Conservation (phyloP, 805 yeast species). For the Ogataea wickerhamii region DNA sequence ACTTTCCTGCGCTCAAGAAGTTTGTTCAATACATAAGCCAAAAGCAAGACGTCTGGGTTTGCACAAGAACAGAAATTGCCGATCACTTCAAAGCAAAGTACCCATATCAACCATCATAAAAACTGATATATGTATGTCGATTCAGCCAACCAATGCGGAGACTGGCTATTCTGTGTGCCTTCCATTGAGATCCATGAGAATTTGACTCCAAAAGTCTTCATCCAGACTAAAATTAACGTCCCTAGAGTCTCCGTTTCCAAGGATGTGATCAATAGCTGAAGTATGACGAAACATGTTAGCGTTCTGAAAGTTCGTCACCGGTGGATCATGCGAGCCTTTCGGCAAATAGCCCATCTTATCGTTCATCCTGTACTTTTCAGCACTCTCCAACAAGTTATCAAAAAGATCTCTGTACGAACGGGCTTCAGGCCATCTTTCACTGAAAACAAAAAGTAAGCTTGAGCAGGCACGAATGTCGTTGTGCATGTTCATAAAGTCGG, state of each 20-base stretch:
- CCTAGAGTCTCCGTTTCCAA: not conserved
- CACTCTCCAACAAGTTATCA: slow-evolving; percentile 23
- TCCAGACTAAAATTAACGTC: slow-evolving; percentile 13
- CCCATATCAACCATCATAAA: slow-evolving; percentile 14
- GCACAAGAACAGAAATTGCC: slow-evolving; percentile 37
- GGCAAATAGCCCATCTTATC: not conserved
- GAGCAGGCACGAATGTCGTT: slow-evolving; percentile 28
- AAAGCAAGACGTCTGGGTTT: slow-evolving; percentile 37
- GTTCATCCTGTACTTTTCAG: slow-evolving; percentile 12
- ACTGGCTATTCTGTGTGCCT: not conserved
- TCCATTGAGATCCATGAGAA: slow-evolving; percentile 9
- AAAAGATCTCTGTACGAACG: slow-evolving; percentile 24
- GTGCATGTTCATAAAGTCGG: slow-evolving; percentile 20
- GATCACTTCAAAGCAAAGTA: slow-evolving; percentile 25
- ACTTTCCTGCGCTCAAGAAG: slow-evolving; percentile 32
- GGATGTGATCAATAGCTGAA: not conserved
- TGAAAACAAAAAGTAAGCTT: slow-evolving; percentile 25
- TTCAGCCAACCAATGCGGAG: not conserved
- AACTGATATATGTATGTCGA: not conserved
- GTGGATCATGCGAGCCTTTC: not conserved
- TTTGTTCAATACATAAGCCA: slow-evolving; percentile 33
- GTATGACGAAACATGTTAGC: not conserved
- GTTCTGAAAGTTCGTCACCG: not conserved
- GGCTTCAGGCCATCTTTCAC: slow-evolving; percentile 29
- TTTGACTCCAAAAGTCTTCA: slow-evolving; percentile 20